Evolutionary conservation across 1,284 basidiomycete genomes (phyloP).

Genomic region (Boletus semigastroideus): DNA sequence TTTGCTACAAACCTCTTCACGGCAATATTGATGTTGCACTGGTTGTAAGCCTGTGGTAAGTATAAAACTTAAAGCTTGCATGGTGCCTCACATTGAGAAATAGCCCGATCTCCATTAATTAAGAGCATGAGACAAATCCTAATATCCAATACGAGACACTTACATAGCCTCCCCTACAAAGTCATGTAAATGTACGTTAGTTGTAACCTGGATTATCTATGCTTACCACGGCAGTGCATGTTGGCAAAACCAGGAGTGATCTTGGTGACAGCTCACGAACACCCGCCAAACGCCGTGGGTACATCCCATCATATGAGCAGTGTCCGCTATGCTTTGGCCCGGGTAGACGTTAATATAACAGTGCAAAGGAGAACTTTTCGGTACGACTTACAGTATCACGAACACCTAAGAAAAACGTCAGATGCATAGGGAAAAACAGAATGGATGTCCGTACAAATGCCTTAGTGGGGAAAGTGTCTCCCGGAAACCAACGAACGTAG

Average conservation of each 20-base stretch:
- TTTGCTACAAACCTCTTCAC: slow-evolving; percentile 12
- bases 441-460: slow-evolving; percentile 1
- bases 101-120: not conserved
- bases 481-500: slow-evolving; percentile 14
- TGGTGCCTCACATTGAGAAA: slow-evolving; percentile 1
- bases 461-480: slow-evolving; percentile 5
- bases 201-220: not conserved
- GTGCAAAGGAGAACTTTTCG: not conserved
- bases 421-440: not conserved
- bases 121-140: too few species aligned
- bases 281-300: not conserved
- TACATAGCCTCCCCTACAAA: slow-evolving; percentile 12
- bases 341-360: not conserved
- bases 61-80: not conserved
- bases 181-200: not conserved
- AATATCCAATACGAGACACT: not conserved
- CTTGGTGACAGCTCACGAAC: slow-evolving; percentile 1
- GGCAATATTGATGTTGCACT: not conserved
- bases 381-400: not conserved
- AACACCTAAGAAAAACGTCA: slow-evolving; percentile 9
- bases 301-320: not conserved
- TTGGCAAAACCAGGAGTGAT: slow-evolving; percentile 1
- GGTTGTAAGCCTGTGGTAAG: not conserved
- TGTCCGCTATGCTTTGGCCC: slow-evolving; percentile 7
- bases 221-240: slow-evolving; percentile 7